Base-by-base conservation (phyloP, 768 basidiomycete genomes). In the Clavaria fumosa region DNA sequence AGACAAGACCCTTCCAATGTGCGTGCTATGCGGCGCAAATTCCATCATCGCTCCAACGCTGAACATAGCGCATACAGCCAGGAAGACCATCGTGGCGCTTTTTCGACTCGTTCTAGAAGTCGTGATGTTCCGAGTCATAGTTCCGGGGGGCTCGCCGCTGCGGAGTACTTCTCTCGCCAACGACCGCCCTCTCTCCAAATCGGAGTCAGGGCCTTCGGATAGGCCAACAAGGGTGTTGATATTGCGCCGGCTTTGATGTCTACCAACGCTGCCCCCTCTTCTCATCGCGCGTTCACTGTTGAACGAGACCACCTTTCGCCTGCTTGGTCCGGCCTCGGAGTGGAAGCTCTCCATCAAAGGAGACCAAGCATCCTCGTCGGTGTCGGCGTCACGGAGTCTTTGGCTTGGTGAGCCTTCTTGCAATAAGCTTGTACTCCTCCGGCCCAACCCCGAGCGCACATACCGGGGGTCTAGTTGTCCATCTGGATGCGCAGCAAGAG, bases 31-130 rank as follows among this genome's bases (percentile, higher is more conserved):
- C 17, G 50, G 49, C 31, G 50, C 45, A 22, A 47, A 53, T 6
- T 56, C 53, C 3, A 60, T 52, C 34, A 76, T 52, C 21, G 67
- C 61, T 2, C 78, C 75, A 9, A 84, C 49, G 0, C 83, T 67
- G 46, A 85, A 78, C 42, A 95, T 57, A 7, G 75, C 64, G 61
- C 83, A 86, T 7, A 72, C 63, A 24, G 82, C 71, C 44, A 95
- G 62, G 47, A 95, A 84, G 14, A 91, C 72, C 62, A 93, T 77
- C 2, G 74, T 75, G 4, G 79, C 78, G 21, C 78, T 71, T 43
- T 73, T 69, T 43, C 74, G 68, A 47, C 74, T 78, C 5, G 75
- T 72, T 32, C 75, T 65, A n/a, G 78, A 78, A 41, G 60, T 56
- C 23, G 64, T 59, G n/a, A 57, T 51, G 17, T 49, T 46, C n/a